Percentiles rank a stretch among this genome's conserved stretches.
These are phyloP conservation scores for Silybum marianum DNA, from an alignment of 129 eudicot genomes.

Conservation along the genomic window DNA sequence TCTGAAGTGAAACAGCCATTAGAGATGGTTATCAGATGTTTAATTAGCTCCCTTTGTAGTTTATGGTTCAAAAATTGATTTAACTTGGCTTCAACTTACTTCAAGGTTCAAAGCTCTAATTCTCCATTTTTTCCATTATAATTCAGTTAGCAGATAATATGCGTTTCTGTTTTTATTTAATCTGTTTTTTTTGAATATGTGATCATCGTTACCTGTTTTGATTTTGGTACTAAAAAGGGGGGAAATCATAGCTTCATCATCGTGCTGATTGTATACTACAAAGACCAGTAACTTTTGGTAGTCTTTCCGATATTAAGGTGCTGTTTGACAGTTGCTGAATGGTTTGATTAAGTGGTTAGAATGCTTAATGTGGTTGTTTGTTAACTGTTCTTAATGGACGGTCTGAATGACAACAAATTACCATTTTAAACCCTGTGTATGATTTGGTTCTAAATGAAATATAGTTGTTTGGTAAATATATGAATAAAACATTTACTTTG, in stretches of 20 bases:
- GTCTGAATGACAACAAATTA: no score
- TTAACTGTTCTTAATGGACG: no score
- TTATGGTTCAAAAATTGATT: neutral
- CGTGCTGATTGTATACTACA: neutral
- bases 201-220: neutral
- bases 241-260: neutral
- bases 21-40: neutral
- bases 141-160: neutral
- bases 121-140: neutral
- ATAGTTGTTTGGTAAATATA: no score
- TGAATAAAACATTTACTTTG: no score
- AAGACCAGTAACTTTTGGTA: neutral
- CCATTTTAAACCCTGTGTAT: no score
- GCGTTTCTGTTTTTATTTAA: neutral
- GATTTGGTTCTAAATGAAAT: no score
- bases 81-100: neutral
- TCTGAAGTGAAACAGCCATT: neutral
- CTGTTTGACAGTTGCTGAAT: no score
- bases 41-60: neutral
- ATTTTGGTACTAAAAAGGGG: neutral
- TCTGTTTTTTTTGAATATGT: neutral
- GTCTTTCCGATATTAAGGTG: neutral
- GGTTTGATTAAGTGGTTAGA: no score
- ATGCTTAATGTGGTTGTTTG: no score
- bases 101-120: neutral